Base-by-base conservation (phyloP, 2,329 filamentous ascomycete species). In the Geosmithia putterillii region DNA sequence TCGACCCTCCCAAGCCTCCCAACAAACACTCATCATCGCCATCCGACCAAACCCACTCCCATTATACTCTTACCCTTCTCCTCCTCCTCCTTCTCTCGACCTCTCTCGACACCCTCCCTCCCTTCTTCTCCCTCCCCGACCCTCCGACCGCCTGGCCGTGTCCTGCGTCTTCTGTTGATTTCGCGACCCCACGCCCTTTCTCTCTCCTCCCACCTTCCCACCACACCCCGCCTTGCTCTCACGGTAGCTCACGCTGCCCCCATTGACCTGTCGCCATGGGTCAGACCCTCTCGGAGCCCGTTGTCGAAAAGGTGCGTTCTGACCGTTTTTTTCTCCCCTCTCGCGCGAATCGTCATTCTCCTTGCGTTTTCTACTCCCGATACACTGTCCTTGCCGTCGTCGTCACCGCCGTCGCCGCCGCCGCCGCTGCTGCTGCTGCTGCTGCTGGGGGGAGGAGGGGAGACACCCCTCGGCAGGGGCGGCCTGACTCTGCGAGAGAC, bases 211-310 rank as follows among this genome's bases (percentile, higher is more conserved):
- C 18, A 10, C 21, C 21, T n/a, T 8, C 7, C 20, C 38, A n/a
- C n/a, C n/a, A n/a, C 28, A 32, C 28, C 28, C 34, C 34, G 8
- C 42, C 20, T 40, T 21, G 35, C n/a, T 21, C 34, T 22, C 36
- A 19, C 42, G 36, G 42, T 38, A 43, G 42, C 42, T 39, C n/a
- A 43, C 42, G 51, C 50, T 53, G 42, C 51, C n/a, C n/a, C 53
- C 49, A 51, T 47, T 51, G 51, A 53, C 47, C 47, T 47, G 52
- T 43, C 48, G 45, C 51, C 69, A 98, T 98, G 92, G 92, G 92
- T 78, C 92, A 98, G 76, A 98, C 92, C 67, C 82, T 98, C 62
- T 96, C 90, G 59, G 92, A 98, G 75, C 92, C 92, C 59, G 89
- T 98, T 60, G 85, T 95, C 65, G 92, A 96, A 64, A 98, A 98